Base-by-base conservation (phyloP, 768 basidiomycete genomes). In the Tricholoma flavovirens region DNA sequence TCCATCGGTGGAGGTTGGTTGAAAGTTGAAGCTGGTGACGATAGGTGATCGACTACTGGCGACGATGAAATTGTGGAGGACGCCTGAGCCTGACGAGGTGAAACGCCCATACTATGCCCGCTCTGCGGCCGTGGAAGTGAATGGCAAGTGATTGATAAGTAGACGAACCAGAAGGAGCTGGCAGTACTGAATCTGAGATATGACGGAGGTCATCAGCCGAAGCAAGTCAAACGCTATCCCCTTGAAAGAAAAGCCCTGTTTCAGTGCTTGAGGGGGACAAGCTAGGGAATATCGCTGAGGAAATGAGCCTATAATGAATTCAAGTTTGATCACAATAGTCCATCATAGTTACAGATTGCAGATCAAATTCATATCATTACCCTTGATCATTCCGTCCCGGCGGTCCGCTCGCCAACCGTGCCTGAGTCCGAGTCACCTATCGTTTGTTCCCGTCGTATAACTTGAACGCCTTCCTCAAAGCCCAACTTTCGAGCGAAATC, bases 401-500 rank as follows among this genome's bases (percentile, higher is more conserved):
- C n/a, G n/a, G n/a, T n/a, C n/a, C n/a, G n/a, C n/a, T n/a, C n/a
- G n/a, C n/a, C n/a, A n/a, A n/a, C n/a, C n/a, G n/a, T n/a, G n/a
- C n/a, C n/a, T n/a, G n/a, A n/a, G n/a, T n/a, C 29, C 4, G 33
- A 35, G 33, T 35, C 3, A 38, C 36, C 2, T 9, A 12, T 35
- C 12, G 21, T 24, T n/a, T 12, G 15, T n/a, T n/a, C 26, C 15
- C 29, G 4, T 15, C 29, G 46, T 17, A 21, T 11, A 45, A 22
- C 22, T 19, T 9, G 52, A 7, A n/a, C n/a, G n/a, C n/a, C n/a
- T n/a, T 29, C 54, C 42, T 48, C 15, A 45, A 59, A 64, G 2
- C 61, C 65, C 59, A 66, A 57, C 49, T 56, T 40, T 35, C 10
- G 21, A 15, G 61, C 65, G 5, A 66, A 57, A 0, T 42, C 49